Evolutionary conservation across 371 early-diverging fungal genomes (phyloP).

Genomic region (Mycotypha africana): DNA sequence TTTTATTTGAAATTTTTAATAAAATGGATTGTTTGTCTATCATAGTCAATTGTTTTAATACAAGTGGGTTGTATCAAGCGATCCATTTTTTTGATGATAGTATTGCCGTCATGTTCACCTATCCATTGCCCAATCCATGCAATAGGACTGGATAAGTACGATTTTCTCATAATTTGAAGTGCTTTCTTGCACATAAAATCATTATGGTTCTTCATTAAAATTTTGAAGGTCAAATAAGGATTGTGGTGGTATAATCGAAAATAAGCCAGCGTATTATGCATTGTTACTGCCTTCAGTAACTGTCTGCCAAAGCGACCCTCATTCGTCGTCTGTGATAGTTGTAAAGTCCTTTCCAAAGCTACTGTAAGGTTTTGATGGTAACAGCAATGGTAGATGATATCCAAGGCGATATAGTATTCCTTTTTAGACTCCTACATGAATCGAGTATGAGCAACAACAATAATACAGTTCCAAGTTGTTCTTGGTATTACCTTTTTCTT

Average conservation of each 20-base stretch:
- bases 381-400: slow-evolving; percentile 7
- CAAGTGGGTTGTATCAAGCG: slow-evolving; percentile 8
- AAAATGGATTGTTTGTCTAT: slow-evolving; percentile 8
- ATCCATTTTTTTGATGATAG: slow-evolving; percentile 3
- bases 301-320: slow-evolving; percentile 10
- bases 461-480: no score
- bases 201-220: slow-evolving; percentile 5
- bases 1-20: no score
- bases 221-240: slow-evolving; percentile 8
- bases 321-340: slow-evolving; percentile 1
- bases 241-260: slow-evolving; percentile 10
- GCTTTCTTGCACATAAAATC: slow-evolving; percentile 7
- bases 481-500: slow-evolving; percentile 3
- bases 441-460: not conserved
- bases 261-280: slow-evolving; percentile 5
- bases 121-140: slow-evolving; percentile 12
- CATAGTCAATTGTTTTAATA: slow-evolving; percentile 10
- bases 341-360: not conserved
- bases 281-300: slow-evolving; percentile 1
- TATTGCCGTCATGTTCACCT: slow-evolving; percentile 6
- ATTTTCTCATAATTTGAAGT: slow-evolving; percentile 6
- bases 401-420: slow-evolving; percentile 3
- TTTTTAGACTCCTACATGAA: not conserved
- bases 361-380: not conserved
- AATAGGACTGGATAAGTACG: slow-evolving; percentile 11